Conservation (phyloP, 2,329 filamentous ascomycete species). For the Aspergillus transmontanensis region DNA sequence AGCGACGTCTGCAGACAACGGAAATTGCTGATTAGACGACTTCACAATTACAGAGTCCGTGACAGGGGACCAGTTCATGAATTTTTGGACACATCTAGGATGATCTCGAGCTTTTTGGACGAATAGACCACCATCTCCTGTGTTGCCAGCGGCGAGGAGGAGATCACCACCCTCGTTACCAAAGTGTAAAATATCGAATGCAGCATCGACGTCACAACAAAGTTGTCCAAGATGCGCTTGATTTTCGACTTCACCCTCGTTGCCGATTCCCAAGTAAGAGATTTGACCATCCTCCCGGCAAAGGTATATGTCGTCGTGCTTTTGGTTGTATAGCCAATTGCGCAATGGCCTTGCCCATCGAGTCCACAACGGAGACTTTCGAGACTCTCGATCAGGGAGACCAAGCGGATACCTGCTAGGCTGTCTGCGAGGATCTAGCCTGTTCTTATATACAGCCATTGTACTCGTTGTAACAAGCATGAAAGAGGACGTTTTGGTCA, state of each 20-base stretch:
- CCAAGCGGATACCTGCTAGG: constrained; percentile 34
- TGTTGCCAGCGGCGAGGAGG: constrained; percentile 77
- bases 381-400: constrained; percentile 27
- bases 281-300: constrained; percentile 85
- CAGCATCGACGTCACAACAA: constrained; percentile 74
- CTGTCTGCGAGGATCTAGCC: constrained; percentile 32
- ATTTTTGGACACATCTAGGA: constrained; percentile 58
- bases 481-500: constrained; percentile 71
- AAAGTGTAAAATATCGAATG: constrained; percentile 72
- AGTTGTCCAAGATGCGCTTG: constrained; percentile 65
- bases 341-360: constrained; percentile 81
- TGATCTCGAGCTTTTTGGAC: constrained; percentile 64
- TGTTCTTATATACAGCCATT: constrained; percentile 53
- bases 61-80: constrained; percentile 64
- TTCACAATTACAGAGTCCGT: constrained; percentile 48
- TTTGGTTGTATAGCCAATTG: constrained; percentile 61
- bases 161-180: constrained; percentile 71
- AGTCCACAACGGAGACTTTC: constrained; percentile 67
- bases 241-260: constrained; percentile 55
- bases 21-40: constrained; percentile 19
- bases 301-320: constrained; percentile 79
- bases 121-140: constrained; percentile 76
- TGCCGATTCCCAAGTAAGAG: constrained; percentile 69
- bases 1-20: constrained; percentile 26
- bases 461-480: constrained; percentile 65